Base-by-base conservation (phyloP, 306 rosid genomes). In the Fragaria nilgerrensis region DNA sequence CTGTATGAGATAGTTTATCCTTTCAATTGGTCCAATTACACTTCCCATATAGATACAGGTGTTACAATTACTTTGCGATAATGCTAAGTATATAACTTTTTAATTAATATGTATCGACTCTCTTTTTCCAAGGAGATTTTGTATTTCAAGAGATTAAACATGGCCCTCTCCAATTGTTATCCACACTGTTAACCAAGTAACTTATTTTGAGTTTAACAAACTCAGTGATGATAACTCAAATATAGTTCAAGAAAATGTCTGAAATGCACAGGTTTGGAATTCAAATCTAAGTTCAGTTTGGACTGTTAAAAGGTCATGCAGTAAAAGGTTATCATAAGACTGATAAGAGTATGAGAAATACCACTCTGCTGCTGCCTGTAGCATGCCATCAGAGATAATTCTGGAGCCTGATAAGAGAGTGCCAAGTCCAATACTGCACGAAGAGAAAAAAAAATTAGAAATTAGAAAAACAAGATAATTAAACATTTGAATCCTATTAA, bases 351-450 rank as follows among this genome's bases (percentile, higher is more conserved):
- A 61, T 41, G 80, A 79, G 75, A 79, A 84, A 77, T 91, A 96
- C 99, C 99, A 90, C 86, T 92, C 99, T 8, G 98, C 96, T 27
- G 98, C 99, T 64, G 97, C 92, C 90, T 96, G 99, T 69, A 96
- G 91, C 99, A 96, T 96, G 80, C 98, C 99, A 76, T 96, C 96
- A 4, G 98, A 91, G 79, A 96, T 19, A 8, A 91, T 81, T 80
- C 94, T 89, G 59, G 98, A 77, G 63, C 99, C 99, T 77, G 97
- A 92, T 70, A 96, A 81, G 50, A 92, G 98, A 48, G 99, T 88
- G 34, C 99, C 99, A 12, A 96, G 99, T 65, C 99, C 99, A 85
- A 92, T 92, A 72, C 99, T 96, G 88, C 88, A 88, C 12, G 32
- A 73, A 55, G 19, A 50, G n/a, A 72, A 49, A 23, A 16, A 25